phyloP scores from a whole-genome alignment of 371 early-diverging fungal genomes.

The Zancudomyces culisetae region DNA sequence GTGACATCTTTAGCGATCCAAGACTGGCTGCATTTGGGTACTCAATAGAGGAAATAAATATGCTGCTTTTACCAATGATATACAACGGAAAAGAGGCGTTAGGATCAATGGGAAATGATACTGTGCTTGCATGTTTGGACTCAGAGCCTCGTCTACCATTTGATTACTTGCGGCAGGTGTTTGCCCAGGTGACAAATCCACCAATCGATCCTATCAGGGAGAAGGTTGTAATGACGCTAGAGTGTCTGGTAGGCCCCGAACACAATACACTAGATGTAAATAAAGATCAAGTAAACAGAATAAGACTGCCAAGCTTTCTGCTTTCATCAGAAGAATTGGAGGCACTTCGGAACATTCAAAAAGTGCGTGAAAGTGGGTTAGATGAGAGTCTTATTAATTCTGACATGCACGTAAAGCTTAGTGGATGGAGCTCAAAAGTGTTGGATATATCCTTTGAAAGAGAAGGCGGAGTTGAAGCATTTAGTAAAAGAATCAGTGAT shows the following conservation, averaged over 20 bases:
- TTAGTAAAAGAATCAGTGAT: constrained; percentile 54
- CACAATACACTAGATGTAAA: constrained; percentile 79
- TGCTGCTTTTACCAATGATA: constrained; percentile 73
- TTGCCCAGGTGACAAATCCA: constrained; percentile 94
- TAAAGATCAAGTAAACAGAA: constrained; percentile 50
- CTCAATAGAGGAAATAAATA: constrained; percentile 79
- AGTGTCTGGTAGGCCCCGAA: constrained; percentile 85
- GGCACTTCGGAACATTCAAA: constrained; percentile 46
- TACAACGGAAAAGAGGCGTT: constrained; percentile 80
- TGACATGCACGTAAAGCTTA: constrained; percentile 18
- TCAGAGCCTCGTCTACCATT: constrained; percentile 70
- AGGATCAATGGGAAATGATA: constrained; percentile 95
- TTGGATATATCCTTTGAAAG: constrained; percentile 75
- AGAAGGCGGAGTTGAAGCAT: constrained; percentile 54
- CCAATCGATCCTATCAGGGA: constrained; percentile 97
- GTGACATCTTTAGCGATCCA: constrained; percentile 47
- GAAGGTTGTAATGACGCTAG: constrained; percentile 88
- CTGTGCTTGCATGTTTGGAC: constrained; percentile 81
- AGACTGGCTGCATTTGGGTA: constrained; percentile 76
- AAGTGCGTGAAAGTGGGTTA: neutral
- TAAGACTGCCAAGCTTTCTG: constrained; percentile 67
- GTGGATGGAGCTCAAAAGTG: constrained; percentile 57
- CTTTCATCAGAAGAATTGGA: constrained; percentile 61
- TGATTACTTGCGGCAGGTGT: constrained; percentile 91
- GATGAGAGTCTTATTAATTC: neutral